phyloP scores from a whole-genome alignment of 2,329 filamentous ascomycete genomes.

The Aureobasidium mangrovei region DNA sequence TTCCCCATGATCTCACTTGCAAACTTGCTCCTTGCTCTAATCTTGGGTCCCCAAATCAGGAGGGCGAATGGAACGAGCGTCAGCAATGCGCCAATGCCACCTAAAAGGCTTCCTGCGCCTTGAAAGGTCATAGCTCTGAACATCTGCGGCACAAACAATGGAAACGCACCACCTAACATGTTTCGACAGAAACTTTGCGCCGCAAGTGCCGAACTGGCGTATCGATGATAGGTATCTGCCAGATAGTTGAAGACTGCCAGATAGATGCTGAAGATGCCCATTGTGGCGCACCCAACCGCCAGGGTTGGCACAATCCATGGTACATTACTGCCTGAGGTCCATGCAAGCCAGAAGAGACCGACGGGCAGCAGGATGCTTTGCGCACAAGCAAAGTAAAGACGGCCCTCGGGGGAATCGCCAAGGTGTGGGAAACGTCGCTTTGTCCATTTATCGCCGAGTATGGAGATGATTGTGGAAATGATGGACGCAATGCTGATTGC shows the following conservation, averaged over 20 bases:
- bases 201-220: slow-evolving; percentile 76
- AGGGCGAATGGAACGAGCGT: slow-evolving; percentile 83
- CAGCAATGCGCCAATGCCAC: slow-evolving; percentile 57
- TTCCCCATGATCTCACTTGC: slow-evolving; percentile 41
- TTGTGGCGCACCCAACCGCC: slow-evolving; percentile 64
- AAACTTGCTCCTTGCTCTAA: slow-evolving; percentile 68
- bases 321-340: slow-evolving; percentile 52
- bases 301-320: slow-evolving; percentile 67
- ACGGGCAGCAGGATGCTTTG: slow-evolving; percentile 66
- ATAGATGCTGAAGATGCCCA: slow-evolving; percentile 81
- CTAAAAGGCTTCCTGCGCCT: slow-evolving; percentile 65
- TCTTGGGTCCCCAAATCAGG: slow-evolving; percentile 66
- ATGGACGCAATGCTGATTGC: slow-evolving; percentile 60
- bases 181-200: slow-evolving; percentile 84
- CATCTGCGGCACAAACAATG: slow-evolving; percentile 64
- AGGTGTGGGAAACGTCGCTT: slow-evolving; percentile 26
- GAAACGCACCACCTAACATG: slow-evolving; percentile 71
- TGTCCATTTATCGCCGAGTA: slow-evolving; percentile 29
- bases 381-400: slow-evolving; percentile 76
- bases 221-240: slow-evolving; percentile 77
- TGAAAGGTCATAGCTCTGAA: slow-evolving; percentile 64
- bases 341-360: slow-evolving; percentile 75
- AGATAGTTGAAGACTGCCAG: slow-evolving; percentile 89
- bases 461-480: slow-evolving; percentile 58
- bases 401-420: slow-evolving; percentile 55